Conservation (phyloP, 257 asterid genomes). For the Petunia secreta region DNA sequence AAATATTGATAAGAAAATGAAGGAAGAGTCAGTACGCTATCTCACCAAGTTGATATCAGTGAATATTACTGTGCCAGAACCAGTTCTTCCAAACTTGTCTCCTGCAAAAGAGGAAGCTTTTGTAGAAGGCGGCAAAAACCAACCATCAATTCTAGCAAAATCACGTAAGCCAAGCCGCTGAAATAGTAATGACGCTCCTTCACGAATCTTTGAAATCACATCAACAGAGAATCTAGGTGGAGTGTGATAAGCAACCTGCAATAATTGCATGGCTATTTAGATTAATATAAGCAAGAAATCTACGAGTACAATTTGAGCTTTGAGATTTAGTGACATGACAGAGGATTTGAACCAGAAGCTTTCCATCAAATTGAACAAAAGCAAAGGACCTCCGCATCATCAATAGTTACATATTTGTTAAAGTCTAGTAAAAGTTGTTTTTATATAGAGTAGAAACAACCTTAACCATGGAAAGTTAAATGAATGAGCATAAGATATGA, state of each 20-base stretch:
- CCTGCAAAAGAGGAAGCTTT: conserved; percentile 51
- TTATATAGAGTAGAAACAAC: not conserved
- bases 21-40: conserved; percentile 24
- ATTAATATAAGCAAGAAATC: conserved; percentile 8
- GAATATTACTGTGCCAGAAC: conserved; percentile 67
- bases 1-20: conserved; percentile 21
- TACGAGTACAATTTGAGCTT: not conserved
- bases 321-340: not conserved
- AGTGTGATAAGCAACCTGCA: conserved; percentile 83
- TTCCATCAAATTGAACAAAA: not conserved
- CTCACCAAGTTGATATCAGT: conserved; percentile 91
- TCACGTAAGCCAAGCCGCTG: conserved; percentile 78
- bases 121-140: conserved; percentile 74
- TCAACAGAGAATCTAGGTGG: conserved; percentile 87
- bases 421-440: not conserved
- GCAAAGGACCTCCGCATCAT: not conserved
- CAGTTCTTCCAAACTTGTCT: conserved; percentile 65
- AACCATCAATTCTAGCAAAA: conserved; percentile 94
- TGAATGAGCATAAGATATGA: not conserved
- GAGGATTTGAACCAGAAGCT: not conserved
- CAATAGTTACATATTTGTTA: conserved; percentile 5
- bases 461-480: not conserved
- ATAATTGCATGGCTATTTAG: conserved; percentile 25
- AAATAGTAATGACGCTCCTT: conserved; percentile 81
- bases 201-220: conserved; percentile 62